Evolutionary conservation across 2,329 filamentous ascomycete genomes (phyloP).

Genomic region (Fusarium clavum): DNA sequence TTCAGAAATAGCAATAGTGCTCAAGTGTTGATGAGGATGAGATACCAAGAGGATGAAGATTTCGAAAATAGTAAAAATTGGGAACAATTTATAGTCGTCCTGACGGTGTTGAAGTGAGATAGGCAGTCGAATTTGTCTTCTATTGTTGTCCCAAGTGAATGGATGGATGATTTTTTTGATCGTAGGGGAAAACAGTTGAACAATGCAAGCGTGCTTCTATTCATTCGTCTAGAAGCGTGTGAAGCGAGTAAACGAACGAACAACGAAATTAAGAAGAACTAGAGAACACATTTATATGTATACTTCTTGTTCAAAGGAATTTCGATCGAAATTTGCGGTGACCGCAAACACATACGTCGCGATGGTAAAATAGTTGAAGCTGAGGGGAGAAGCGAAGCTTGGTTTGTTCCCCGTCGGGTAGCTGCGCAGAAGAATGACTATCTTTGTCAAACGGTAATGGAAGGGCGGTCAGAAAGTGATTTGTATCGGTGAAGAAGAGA

Average conservation of each 20-base stretch:
- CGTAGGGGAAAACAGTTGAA: slow-evolving; percentile 2
- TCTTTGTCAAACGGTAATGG: slow-evolving; percentile 1
- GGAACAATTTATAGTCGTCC: slow-evolving; percentile 27
- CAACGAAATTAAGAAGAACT: background rate
- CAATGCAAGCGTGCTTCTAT: slow-evolving; percentile 23
- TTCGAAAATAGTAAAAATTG: slow-evolving; percentile 5
- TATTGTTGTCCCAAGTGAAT: slow-evolving; percentile 20
- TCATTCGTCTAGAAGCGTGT: slow-evolving; percentile 21
- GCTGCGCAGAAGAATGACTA: slow-evolving; percentile 18
- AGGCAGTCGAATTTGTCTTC: slow-evolving; percentile 14
- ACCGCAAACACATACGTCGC: background rate
- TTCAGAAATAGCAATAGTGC: slow-evolving; percentile 1
- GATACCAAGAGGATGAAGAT: slow-evolving; percentile 25
- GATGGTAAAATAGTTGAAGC: background rate
- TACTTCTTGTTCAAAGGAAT: background rate
- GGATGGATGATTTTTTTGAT: background rate
- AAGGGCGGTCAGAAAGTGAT: slow-evolving; percentile 8
- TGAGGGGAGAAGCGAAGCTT: background rate
- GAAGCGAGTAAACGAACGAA: slow-evolving; percentile 5
- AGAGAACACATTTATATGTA: background rate
- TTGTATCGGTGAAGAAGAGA: background rate
- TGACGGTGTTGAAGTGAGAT: background rate
- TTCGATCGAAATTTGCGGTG: background rate
- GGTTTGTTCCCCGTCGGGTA: slow-evolving; percentile 32
- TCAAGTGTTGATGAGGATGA: background rate